Conservation (phyloP, 495 filamentous ascomycete species). For the Niebla homalea region DNA sequence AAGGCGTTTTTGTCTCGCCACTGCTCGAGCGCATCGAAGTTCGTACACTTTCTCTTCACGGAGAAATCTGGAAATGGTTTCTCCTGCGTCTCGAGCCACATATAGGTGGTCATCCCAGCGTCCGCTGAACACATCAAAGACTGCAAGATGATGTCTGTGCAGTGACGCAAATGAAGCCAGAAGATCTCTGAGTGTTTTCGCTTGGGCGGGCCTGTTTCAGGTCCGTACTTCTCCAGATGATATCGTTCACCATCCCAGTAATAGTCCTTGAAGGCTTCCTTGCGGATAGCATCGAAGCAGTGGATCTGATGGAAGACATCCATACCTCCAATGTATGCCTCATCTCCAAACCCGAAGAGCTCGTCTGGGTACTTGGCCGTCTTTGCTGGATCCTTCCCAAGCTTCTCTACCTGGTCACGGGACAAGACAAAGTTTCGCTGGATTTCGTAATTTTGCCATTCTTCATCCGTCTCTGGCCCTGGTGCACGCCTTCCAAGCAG, state of each 20-base stretch:
- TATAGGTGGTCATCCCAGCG: slow-evolving; percentile 18
- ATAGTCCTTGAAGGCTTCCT: slow-evolving; percentile 23
- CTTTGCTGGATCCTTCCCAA: slow-evolving; percentile 27
- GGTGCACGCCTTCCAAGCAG: slow-evolving; percentile 5
- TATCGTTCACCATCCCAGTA: slow-evolving; percentile 12
- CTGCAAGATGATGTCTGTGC: slow-evolving; percentile 21
- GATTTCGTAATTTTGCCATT: slow-evolving; percentile 22
- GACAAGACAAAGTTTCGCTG: slow-evolving; percentile 19
- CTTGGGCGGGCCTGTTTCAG: neutral
- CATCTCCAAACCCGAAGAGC: slow-evolving; percentile 23
- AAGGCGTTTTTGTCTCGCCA: slow-evolving; percentile 13
- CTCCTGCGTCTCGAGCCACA: slow-evolving; percentile 20
- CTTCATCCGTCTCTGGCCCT: slow-evolving; percentile 16
- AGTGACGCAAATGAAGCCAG: slow-evolving; percentile 21
- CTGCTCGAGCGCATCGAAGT: slow-evolving; percentile 15
- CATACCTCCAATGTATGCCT: slow-evolving; percentile 24
- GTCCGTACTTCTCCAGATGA: slow-evolving; percentile 2
- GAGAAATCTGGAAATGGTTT: slow-evolving; percentile 28
- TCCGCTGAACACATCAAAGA: slow-evolving; percentile 24
- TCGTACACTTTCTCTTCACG: slow-evolving; percentile 17
- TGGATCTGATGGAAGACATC: slow-evolving; percentile 27
- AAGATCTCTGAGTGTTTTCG: slow-evolving; percentile 6
- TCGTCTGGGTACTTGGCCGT: slow-evolving; percentile 20
- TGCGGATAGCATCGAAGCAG: slow-evolving; percentile 24
- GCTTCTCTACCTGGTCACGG: slow-evolving; percentile 16